Evolutionary conservation across 768 basidiomycete genomes (phyloP), one percentile per base, ranked within the genome.

Genomic region (Hypsizygus marmoreus): DNA sequence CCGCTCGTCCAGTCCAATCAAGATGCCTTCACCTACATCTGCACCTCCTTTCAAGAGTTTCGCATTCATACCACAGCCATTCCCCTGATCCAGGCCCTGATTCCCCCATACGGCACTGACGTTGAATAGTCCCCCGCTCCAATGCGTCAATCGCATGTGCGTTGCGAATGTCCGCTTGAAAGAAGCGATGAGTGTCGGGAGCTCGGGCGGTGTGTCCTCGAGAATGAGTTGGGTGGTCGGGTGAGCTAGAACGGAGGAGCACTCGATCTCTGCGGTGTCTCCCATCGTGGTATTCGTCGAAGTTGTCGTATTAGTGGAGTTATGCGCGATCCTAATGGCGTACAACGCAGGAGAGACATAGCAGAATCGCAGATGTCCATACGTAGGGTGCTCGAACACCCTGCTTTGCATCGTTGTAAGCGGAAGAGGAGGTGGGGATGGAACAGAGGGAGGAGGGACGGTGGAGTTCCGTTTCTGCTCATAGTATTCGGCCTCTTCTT

Each of bases 81-180:
- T 12, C 8, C 36, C 3, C 23, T 34, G 38, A n/a, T n/a, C n/a
- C n/a, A n/a, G n/a, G 10, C 17, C 25, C n/a, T 53, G 57, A 32
- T 73, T 74, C 2, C 67, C 60, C 69, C 70, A 76, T 1, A 67
- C 48, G 2, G 68, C 51, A 3, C 61, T 65, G 7, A 63, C 66
- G 38, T 76, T 74, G 61, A 74, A 74, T 20, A 63, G 20, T 49
- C 71, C 67, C 0, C 59, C 68, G 14, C 52, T 51, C 51, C 68
- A 74, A 47, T 74, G 72, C 10, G 61, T 55, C 1, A 74, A 55
- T 12, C 66, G 55, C 10, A 74, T 54, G 37, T 73, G 67, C 0
- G 69, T 68, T n/a, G 66, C 55, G 40, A 73, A 70, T 2, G 60
- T 60, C 3, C 62, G 63, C 32, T 57, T 61, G 55, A 62, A 72